phyloP scores from a whole-genome alignment of 2,329 filamentous ascomycete species.

The Aspergillus pseudotamarii region DNA sequence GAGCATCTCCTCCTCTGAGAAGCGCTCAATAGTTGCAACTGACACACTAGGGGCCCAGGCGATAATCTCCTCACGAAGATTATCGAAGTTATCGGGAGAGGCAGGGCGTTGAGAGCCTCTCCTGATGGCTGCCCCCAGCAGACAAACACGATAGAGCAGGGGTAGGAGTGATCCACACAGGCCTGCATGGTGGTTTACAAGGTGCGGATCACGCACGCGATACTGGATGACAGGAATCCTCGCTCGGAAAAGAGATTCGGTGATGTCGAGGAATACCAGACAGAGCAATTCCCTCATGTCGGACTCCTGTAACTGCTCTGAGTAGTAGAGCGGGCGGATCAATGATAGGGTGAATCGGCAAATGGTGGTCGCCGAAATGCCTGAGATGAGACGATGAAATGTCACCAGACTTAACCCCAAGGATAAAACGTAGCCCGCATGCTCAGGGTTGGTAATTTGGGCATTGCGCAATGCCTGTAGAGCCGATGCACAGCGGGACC shows the following conservation, averaged over 20 bases:
- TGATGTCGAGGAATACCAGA: slow-evolving; percentile 4
- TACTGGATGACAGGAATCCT: slow-evolving; percentile 2
- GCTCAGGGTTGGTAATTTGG: neutral
- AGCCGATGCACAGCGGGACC: neutral
- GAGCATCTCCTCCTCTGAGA: slow-evolving; percentile 3
- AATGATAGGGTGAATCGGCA: slow-evolving; percentile 5
- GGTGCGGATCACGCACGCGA: neutral
- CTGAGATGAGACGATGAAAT: slow-evolving; percentile 4
- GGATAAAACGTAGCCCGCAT: slow-evolving; percentile 1
- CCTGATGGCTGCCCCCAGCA: neutral
- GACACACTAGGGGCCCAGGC: slow-evolving; percentile 5
- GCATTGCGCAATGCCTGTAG: neutral
- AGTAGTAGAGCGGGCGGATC: neutral
- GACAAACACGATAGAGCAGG: slow-evolving; percentile 4
- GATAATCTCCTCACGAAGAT: neutral
- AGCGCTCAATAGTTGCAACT: neutral
- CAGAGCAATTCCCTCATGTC: slow-evolving; percentile 1
- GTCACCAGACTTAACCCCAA: neutral
- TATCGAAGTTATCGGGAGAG: neutral
- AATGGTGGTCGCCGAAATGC: neutral
- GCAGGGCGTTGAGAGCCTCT: neutral
- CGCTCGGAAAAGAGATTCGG: slow-evolving; percentile 1
- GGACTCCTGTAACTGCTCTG: neutral
- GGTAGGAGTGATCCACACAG: slow-evolving; percentile 4
- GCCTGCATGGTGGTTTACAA: slow-evolving; percentile 2